A percentile compares a stretch with the other conserved stretches of the same genome.
Evolutionary conservation across 768 basidiomycete genomes (phyloP).

Genomic region (Strobilomyces echinocephalus): DNA sequence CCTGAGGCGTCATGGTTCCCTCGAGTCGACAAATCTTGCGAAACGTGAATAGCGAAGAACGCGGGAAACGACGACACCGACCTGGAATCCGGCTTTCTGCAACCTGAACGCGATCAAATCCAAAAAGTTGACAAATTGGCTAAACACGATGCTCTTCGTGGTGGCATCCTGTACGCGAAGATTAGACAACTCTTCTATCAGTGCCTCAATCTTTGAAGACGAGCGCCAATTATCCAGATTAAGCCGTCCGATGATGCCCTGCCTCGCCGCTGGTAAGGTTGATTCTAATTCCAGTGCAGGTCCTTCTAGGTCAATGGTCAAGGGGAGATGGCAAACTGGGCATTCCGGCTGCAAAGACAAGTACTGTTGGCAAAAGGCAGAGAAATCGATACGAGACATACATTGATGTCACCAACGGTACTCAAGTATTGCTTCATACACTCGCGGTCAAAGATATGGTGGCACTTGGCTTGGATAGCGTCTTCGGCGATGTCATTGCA

Average conservation of each 20-base stretch:
- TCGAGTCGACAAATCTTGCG: conserved; percentile 85
- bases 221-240: conserved; percentile 89
- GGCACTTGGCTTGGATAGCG: conserved; percentile 89
- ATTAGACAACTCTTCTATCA: conserved; percentile 89
- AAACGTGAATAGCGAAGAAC: not conserved
- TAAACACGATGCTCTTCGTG: conserved; percentile 95
- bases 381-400: conserved; percentile 31
- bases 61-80: conserved; percentile 32
- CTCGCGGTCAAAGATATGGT: conserved; percentile 92
- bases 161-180: conserved; percentile 80
- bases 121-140: conserved; percentile 89
- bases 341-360: conserved; percentile 65
- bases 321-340: conserved; percentile 87
- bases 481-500: conserved; percentile 98
- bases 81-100: conserved; percentile 88
- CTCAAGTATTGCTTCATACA: conserved; percentile 93
- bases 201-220: conserved; percentile 95
- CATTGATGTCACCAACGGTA: conserved; percentile 59
- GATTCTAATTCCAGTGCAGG: conserved; percentile 84
- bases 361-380: not conserved
- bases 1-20: conserved; percentile 96
- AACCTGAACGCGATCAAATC: conserved; percentile 92
- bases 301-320: conserved; percentile 95
- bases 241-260: conserved; percentile 91
- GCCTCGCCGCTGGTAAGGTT: conserved; percentile 45